Percentiles rank a stretch among this genome's conserved stretches.
Conservation (phyloP, 768 basidiomycete species). For the Sarcodon aspratus region DNA sequence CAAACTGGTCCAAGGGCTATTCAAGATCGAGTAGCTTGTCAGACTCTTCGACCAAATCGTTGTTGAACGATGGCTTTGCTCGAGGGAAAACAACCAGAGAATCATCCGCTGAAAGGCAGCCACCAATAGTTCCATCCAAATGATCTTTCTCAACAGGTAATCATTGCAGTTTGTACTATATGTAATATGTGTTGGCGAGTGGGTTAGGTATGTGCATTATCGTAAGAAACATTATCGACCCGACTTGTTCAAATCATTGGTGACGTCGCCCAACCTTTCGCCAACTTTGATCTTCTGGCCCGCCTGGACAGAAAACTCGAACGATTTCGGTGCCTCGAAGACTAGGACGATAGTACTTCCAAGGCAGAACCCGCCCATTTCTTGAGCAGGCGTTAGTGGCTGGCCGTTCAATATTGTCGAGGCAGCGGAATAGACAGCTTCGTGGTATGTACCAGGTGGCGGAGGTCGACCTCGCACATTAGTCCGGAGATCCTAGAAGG, state of each 20-base stretch:
- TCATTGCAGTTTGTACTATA: no score
- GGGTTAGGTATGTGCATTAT: no score
- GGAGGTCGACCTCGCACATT: slow-evolving; percentile 67
- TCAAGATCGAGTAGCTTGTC: no score
- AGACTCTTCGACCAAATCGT: no score
- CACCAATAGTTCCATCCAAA: no score
- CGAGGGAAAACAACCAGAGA: no score
- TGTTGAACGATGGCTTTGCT: no score
- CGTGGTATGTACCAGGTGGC: slow-evolving; percentile 79
- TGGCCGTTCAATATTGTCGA: slow-evolving; percentile 80
- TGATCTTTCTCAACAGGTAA: no score
- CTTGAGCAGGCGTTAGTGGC: slow-evolving; percentile 77
- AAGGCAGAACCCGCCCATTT: slow-evolving; percentile 95
- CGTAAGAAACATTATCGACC: no score
- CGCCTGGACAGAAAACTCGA: slow-evolving; percentile 63
- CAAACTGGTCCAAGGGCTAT: neutral
- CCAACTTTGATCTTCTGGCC: slow-evolving; percentile 87
- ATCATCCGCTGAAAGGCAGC: no score
- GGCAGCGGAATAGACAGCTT: slow-evolving; percentile 84
- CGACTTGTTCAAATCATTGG: neutral
- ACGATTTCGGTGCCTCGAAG: slow-evolving; percentile 85
- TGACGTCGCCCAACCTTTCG: slow-evolving; percentile 56
- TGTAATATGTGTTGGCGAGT: no score
- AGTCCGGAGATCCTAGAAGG: slow-evolving; percentile 67
- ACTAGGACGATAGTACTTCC: slow-evolving; percentile 95